phyloP scores from a whole-genome alignment of 1,284 basidiomycete genomes.

The Boletus sp. region DNA sequence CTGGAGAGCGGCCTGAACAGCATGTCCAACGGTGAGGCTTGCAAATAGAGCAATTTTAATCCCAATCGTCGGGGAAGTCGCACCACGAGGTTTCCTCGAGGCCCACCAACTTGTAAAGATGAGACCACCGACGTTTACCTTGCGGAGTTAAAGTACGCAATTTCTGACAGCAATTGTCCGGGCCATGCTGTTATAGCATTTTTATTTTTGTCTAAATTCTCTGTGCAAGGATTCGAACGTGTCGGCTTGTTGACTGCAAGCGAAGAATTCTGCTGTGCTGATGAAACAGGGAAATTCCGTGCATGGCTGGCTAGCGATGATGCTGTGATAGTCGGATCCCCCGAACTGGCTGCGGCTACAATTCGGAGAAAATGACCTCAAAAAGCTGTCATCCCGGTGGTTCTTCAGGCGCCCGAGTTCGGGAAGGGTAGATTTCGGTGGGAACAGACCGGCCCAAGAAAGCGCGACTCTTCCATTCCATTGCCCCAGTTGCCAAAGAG shows the following conservation, averaged over 20 bases:
- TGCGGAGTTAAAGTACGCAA: slow-evolving; percentile 9
- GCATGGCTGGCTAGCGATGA: neutral
- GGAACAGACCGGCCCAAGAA: slow-evolving; percentile 30
- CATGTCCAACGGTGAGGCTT: neutral
- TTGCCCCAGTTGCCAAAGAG: slow-evolving; percentile 33
- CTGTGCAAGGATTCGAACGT: slow-evolving; percentile 4
- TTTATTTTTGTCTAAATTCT: slow-evolving; percentile 11
- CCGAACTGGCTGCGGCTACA: slow-evolving; percentile 2
- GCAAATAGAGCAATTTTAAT: slow-evolving; percentile 14
- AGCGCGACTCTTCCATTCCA: slow-evolving; percentile 28
- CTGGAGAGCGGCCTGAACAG: neutral
- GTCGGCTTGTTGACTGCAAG: slow-evolving; percentile 4
- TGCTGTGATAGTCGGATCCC: slow-evolving; percentile 6
- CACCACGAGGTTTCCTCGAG: slow-evolving; percentile 30
- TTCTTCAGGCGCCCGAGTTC: slow-evolving; percentile 13
- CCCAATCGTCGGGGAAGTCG: slow-evolving; percentile 14
- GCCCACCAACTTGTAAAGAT: slow-evolving; percentile 11
- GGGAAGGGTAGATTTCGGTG: slow-evolving; percentile 25
- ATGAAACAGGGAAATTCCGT: slow-evolving; percentile 10
- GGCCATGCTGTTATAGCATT: slow-evolving; percentile 18
- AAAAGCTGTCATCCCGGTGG: slow-evolving; percentile 3
- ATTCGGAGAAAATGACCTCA: slow-evolving; percentile 13
- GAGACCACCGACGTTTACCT: slow-evolving; percentile 8
- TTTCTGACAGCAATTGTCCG: slow-evolving; percentile 8
- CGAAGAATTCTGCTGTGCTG: slow-evolving; percentile 4